Conservation (phyloP, 2,329 filamentous ascomycete genomes). For the Penicillium sp. region DNA sequence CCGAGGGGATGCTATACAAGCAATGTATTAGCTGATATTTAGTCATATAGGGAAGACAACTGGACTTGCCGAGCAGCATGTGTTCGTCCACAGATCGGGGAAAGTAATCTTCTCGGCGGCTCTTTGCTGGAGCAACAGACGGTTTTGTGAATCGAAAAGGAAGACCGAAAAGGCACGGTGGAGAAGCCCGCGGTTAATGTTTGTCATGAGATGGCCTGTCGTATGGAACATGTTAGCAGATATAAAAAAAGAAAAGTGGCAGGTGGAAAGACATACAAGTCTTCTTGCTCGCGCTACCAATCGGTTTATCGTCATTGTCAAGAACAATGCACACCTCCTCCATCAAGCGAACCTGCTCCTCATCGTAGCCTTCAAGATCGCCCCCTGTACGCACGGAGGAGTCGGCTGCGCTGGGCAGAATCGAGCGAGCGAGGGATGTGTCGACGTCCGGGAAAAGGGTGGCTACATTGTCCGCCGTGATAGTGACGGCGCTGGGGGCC, state of each 20-base stretch:
- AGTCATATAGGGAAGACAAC: not conserved
- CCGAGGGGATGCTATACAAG: slow-evolving; percentile 67
- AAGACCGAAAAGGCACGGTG: slow-evolving; percentile 98
- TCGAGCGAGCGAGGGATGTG: slow-evolving; percentile 53
- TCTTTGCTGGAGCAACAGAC: slow-evolving; percentile 90
- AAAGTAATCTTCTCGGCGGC: slow-evolving; percentile 98
- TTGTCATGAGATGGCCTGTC: slow-evolving; percentile 93
- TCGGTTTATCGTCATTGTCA: slow-evolving; percentile 85
- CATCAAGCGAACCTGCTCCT: slow-evolving; percentile 96
- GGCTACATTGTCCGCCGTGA: slow-evolving; percentile 82
- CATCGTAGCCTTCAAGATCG: slow-evolving; percentile 87
- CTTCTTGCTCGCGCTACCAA: slow-evolving; percentile 97
- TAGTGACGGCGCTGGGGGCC: slow-evolving; percentile 54
- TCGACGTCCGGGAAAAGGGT: slow-evolving; percentile 82
- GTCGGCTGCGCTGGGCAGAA: slow-evolving; percentile 36
- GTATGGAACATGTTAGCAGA: not conserved
- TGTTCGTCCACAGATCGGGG: slow-evolving; percentile 99
- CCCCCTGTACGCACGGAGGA: slow-evolving; percentile 51
- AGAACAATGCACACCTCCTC: slow-evolving; percentile 98
- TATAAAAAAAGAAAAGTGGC: not conserved
- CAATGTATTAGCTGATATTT: not conserved
- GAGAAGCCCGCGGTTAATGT: slow-evolving; percentile 92
- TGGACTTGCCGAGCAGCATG: slow-evolving; percentile 72
- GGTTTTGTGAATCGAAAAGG: slow-evolving; percentile 91
- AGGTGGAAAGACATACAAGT: slow-evolving; percentile 59